Evolutionary conservation across 1,139 yeast species (phyloP).

Genomic region (Candida sojae): DNA sequence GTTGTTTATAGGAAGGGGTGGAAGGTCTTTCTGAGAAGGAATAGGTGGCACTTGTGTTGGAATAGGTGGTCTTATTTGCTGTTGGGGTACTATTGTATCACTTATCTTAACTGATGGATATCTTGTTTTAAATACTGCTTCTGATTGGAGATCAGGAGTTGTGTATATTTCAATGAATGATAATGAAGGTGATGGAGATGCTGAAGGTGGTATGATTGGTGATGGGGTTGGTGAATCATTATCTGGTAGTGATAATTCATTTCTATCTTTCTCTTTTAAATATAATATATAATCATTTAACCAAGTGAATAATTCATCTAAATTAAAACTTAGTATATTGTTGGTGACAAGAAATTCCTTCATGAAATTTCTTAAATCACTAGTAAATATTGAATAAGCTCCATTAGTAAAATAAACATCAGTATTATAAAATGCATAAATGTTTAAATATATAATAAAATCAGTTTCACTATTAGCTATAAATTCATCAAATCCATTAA

Average conservation of each 20-base stretch:
- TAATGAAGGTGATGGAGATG: conserved; percentile 3
- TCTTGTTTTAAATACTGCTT: conserved; percentile 6
- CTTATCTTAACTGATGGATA: conserved; percentile 2
- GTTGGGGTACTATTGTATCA: not conserved
- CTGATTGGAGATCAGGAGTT: conserved; percentile 3
- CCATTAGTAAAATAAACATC: conserved; percentile 26
- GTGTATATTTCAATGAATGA: conserved; percentile 3
- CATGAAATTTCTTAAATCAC: conserved; percentile 27
- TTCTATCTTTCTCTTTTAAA: conserved; percentile 32
- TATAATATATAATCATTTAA: conserved; percentile 43
- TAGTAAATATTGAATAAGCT: conserved; percentile 24
- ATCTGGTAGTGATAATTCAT: not conserved
- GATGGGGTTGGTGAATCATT: not conserved
- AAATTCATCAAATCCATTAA: conserved; percentile 46
- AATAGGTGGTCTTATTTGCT: conserved; percentile 8
- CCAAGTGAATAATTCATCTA: conserved; percentile 42
- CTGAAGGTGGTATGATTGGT: not conserved
- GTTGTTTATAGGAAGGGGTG: not conserved
- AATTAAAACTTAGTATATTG: conserved; percentile 37
- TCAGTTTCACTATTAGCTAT: conserved; percentile 41
- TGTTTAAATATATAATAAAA: conserved; percentile 45
- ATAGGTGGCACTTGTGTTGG: conserved; percentile 7
- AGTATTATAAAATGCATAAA: conserved; percentile 43
- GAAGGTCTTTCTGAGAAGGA: conserved; percentile 6
- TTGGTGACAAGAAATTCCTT: conserved; percentile 33